Conservation (phyloP, 176 grass and related monocot species). For the Carex myosuroides region DNA sequence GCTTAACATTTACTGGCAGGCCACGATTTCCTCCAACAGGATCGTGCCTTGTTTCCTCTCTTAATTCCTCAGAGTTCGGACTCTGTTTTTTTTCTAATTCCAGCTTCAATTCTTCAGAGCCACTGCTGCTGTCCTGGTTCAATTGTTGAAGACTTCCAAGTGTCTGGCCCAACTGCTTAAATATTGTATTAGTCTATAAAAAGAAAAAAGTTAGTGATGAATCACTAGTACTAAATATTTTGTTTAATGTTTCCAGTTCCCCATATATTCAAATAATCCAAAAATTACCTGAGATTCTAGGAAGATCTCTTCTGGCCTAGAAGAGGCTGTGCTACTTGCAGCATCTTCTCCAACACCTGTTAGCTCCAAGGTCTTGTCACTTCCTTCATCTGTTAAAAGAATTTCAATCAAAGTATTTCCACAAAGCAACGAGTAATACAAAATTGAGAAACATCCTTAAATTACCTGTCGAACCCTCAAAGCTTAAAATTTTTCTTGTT, state of each 20-base stretch:
- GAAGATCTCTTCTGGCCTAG: neutral
- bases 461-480: constrained; percentile 2
- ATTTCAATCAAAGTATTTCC: neutral
- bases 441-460: neutral
- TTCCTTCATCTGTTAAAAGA: neutral
- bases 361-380: neutral
- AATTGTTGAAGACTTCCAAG: constrained; percentile 4
- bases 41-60: neutral
- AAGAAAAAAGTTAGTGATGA: neutral
- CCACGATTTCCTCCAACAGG: neutral
- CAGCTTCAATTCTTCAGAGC: neutral
- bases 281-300: constrained; percentile 5
- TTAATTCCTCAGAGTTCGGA: neutral
- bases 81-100: neutral
- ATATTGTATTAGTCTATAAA: neutral
- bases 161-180: neutral
- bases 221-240: neutral
- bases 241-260: neutral
- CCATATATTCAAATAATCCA: neutral
- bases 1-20: neutral
- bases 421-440: neutral
- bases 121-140: neutral
- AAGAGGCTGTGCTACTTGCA: constrained; percentile 1
- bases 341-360: neutral
- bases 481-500: neutral